Evolutionary conservation across 306 rosid genomes (phyloP), one percentile per base, ranked within the genome.

Genomic region (Acacia melanoxylon): DNA sequence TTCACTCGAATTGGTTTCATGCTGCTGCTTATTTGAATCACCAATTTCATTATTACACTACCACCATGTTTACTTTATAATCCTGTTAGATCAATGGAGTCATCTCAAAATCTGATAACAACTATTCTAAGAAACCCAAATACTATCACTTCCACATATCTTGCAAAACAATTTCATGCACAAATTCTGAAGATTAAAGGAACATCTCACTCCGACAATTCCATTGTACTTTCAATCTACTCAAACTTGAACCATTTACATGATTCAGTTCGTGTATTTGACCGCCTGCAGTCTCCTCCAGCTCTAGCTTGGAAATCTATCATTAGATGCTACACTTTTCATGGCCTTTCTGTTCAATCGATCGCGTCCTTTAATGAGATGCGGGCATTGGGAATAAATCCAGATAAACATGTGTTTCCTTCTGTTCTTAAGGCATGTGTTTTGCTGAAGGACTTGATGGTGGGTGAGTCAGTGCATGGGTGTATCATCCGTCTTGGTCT

Each of bases 111-210:
- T 22, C 80, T 78, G 56, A 84, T 89, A 27, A 86, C 37, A 63
- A 63, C 31, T 22, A 72, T 88, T 63, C 91, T 89, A 16, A 77
- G 59, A 65, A 89, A 80, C 71, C 86, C 90, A 8, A 71, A 51
- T 22, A 12, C 54, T 72, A 77, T 78, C 45, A 76, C 79, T 83
- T 75, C 89, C 56, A 76, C 70, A 40, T 81, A 59, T 49, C 93
- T 85, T 0, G 91, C 88, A n/a, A 87, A 89, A 77, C 91, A 90
- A 72, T 85, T 94, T 80, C 97, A 92, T 80, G 98, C 94, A 73
- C 95, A 88, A 51, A 86, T 94, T 22, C 84, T 94, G 78, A 88
- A 66, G 69, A 78, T 87, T 78, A 86, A 66, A 79, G 66, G 78
- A 69, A 13, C 78, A 48, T 69, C 69, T 52, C 73, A 89, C 62